These are phyloP conservation scores for Wickerhamiella nectarea DNA, from an alignment of 805 yeast genomes.

Conservation along the genomic window DNA sequence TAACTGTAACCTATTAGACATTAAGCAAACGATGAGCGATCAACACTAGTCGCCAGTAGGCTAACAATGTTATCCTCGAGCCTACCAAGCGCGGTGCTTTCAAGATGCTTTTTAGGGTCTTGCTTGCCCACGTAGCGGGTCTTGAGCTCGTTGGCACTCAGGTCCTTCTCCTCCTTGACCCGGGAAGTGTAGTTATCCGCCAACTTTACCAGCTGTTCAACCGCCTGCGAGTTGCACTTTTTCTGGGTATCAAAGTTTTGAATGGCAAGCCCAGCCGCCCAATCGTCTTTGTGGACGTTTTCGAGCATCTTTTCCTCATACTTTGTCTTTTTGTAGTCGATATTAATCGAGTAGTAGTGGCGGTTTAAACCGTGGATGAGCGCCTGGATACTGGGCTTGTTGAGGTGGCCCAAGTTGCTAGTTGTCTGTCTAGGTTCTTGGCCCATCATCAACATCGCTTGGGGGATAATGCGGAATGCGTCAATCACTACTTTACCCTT, in stretches of 20 bases:
- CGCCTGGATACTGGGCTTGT: slow-evolving; percentile 94
- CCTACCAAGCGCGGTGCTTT: slow-evolving; percentile 71
- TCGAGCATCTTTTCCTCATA: slow-evolving; percentile 87
- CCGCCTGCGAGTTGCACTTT: slow-evolving; percentile 54
- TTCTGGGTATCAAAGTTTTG: slow-evolving; percentile 68
- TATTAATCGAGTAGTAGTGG: slow-evolving; percentile 88
- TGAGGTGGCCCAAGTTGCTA: slow-evolving; percentile 84
- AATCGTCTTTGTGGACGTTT: slow-evolving; percentile 84
- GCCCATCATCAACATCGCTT: slow-evolving; percentile 80
- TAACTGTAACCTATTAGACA: not conserved
- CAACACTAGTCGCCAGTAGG: slow-evolving; percentile 76
- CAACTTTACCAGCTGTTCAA: slow-evolving; percentile 70
- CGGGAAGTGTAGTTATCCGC: slow-evolving; percentile 83
- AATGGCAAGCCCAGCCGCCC: slow-evolving; percentile 86
- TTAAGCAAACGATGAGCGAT: slow-evolving; percentile 75
- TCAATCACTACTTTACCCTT: slow-evolving; percentile 98
- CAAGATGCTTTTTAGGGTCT: slow-evolving; percentile 94
- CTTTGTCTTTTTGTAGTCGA: slow-evolving; percentile 84
- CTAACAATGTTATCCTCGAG: slow-evolving; percentile 86
- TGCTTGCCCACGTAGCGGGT: slow-evolving; percentile 97
- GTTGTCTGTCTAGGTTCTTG: slow-evolving; percentile 98
- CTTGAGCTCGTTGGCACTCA: slow-evolving; percentile 75
- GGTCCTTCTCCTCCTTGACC: slow-evolving; percentile 81
- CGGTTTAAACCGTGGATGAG: slow-evolving; percentile 94
- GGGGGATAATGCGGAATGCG: slow-evolving; percentile 87